These are phyloP conservation scores for Sporothrix pseudoabietina DNA, from an alignment of 2,329 filamentous ascomycete genomes.

Conservation along the genomic window DNA sequence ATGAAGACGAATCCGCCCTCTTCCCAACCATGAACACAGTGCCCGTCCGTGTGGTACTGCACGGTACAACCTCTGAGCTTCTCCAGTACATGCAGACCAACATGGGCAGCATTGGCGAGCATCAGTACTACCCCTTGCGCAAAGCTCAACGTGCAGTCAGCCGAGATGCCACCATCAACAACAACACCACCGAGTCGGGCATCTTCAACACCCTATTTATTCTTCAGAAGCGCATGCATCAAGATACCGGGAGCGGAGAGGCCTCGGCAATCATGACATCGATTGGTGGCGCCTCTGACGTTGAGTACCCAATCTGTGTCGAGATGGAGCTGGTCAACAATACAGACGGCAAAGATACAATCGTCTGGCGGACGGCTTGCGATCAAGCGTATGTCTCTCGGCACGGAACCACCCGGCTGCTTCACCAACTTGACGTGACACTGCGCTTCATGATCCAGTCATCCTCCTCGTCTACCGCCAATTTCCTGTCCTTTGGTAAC, in stretches of 20 bases:
- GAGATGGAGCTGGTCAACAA: conserved; percentile 67
- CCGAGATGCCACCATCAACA: conserved; percentile 36
- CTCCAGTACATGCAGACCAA: conserved; percentile 73
- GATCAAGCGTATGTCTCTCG: conserved; percentile 58
- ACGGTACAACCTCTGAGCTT: conserved; percentile 66
- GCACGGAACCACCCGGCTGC: conserved; percentile 51
- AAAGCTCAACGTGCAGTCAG: conserved; percentile 61
- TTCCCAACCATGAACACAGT: conserved; percentile 96
- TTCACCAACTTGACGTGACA: conserved; percentile 62
- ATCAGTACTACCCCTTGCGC: conserved; percentile 77
- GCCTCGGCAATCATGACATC: conserved; percentile 59
- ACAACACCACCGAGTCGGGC: conserved; percentile 41
- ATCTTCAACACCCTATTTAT: conserved; percentile 62
- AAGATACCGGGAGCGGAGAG: conserved; percentile 14
- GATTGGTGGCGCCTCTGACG: conserved; percentile 62
- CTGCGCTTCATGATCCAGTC: conserved; percentile 58
- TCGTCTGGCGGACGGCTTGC: conserved; percentile 69
- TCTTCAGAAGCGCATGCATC: conserved; percentile 47
- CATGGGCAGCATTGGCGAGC: conserved; percentile 64
- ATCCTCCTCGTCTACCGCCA: conserved; percentile 36
- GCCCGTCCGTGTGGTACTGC: conserved; percentile 69
- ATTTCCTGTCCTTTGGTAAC: conserved; percentile 56
- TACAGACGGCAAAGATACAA: conserved; percentile 37
- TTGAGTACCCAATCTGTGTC: conserved; percentile 80
- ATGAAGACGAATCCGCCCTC: conserved; percentile 65